Conservation (phyloP, 1,284 basidiomycete species). For the Thecaphora frezii region DNA sequence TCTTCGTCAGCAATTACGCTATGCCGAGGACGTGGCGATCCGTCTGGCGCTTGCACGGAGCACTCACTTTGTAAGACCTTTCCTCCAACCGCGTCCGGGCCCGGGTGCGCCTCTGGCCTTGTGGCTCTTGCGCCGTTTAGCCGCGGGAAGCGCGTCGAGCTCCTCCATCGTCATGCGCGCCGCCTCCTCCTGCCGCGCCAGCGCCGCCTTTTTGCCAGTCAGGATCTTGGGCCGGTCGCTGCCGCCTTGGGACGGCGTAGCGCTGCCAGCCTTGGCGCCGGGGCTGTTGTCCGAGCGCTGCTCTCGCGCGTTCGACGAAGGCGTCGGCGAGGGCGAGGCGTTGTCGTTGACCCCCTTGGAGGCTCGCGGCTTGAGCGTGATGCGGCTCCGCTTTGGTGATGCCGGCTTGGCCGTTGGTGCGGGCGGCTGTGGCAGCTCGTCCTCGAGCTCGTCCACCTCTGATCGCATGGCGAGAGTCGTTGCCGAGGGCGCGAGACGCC, state of each 20-base stretch:
- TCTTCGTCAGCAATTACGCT: not conserved
- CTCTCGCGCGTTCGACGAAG: not conserved
- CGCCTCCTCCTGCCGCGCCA: conserved; percentile 3
- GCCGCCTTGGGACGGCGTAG: not conserved
- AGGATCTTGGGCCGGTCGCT: not conserved
- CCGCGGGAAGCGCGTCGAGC: conserved; percentile 53
- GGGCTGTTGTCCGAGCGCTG: not conserved
- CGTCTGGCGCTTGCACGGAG: not conserved
- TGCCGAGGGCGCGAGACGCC: too few relatives aligned
- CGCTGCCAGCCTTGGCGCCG: too few relatives aligned
- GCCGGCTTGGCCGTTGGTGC: conserved; percentile 9
- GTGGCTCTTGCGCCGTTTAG: conserved; percentile 51
- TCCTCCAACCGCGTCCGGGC: conserved; percentile 55
- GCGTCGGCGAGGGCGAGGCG: conserved; percentile 15
- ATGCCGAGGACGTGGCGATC: too few relatives aligned
- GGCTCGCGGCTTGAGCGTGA: conserved; percentile 30
- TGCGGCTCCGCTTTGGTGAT: conserved; percentile 17
- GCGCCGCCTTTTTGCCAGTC: not conserved
- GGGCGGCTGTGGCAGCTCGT: conserved; percentile 5
- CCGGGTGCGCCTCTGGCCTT: conserved; percentile 55
- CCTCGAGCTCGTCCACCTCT: conserved; percentile 30
- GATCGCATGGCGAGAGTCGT: too few relatives aligned
- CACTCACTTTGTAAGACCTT: conserved; percentile 49
- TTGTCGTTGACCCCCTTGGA: conserved; percentile 4
- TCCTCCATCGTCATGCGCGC: conserved; percentile 46